Evolutionary conservation across 108 stramenopile genomes (phyloP).

Genomic region (Nitzschia palea): DNA sequence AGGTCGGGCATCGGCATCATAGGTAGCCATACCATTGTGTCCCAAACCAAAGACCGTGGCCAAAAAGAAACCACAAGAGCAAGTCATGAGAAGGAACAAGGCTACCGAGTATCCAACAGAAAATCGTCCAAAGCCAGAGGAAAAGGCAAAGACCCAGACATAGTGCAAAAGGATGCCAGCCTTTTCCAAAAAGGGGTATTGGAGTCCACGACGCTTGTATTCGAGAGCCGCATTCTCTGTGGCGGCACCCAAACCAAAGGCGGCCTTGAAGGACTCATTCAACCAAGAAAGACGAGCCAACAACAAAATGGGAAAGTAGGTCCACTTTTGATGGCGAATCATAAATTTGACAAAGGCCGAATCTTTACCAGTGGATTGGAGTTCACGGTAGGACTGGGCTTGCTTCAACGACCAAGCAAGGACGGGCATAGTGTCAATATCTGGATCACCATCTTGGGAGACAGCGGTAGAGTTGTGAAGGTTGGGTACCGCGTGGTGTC

Average conservation of each 20-base stretch:
- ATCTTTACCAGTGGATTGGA: constrained; percentile 71
- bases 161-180: constrained; percentile 81
- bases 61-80: constrained; percentile 90
- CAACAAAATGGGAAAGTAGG: constrained; percentile 96
- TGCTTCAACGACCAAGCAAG: constrained; percentile 97
- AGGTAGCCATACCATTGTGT: constrained; percentile 99
- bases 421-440: constrained; percentile 99
- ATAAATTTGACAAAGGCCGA: constrained; percentile 77
- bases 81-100: constrained; percentile 76
- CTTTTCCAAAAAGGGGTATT: constrained; percentile 81
- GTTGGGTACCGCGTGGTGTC: constrained; percentile 99
- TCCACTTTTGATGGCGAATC: constrained; percentile 85
- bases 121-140: constrained; percentile 76
- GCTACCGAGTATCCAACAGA: constrained; percentile 56
- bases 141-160: constrained; percentile 76
- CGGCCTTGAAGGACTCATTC: constrained; percentile 92
- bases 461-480: constrained; percentile 83
- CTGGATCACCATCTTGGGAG: constrained; percentile 90
- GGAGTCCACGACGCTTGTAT: constrained; percentile 71
- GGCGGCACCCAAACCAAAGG: constrained; percentile 85
- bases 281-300: constrained; percentile 96
- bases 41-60: constrained; percentile 98
- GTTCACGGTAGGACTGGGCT: constrained; percentile 86
- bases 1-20: constrained; percentile 93
- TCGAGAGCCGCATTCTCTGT: constrained; percentile 84